Evolutionary conservation across 169 alveolate species (phyloP).

Genomic region (Eimeria praecox): DNA sequence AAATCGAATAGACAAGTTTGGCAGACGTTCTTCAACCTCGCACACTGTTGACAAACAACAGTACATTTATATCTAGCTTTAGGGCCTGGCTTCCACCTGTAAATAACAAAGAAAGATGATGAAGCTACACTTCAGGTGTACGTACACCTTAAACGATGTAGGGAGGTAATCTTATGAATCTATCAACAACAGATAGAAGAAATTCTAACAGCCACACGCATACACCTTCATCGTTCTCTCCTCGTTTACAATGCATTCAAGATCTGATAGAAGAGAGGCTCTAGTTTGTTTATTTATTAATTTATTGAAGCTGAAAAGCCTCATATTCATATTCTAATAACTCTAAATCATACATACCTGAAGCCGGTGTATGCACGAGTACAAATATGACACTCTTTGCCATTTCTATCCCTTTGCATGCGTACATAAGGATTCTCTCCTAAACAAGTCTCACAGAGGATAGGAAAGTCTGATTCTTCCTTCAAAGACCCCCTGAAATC

Average conservation of each 20-base stretch:
- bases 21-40: conserved; percentile 99
- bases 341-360: conserved; percentile 66
- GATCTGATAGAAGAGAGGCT: too few relatives aligned
- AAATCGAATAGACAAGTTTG: conserved; percentile 98
- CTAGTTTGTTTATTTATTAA: too few relatives aligned
- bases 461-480: conserved; percentile 98
- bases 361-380: conserved; percentile 98
- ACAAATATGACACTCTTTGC: conserved; percentile 98
- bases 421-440: conserved; percentile 99
- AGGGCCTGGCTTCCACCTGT: conserved; percentile 98
- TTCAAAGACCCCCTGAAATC: conserved; percentile 87
- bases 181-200: too few relatives aligned
- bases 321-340: too few relatives aligned
- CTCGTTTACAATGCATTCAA: too few relatives aligned
- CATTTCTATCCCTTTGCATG: conserved; percentile 97
- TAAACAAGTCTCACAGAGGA: conserved; percentile 98
- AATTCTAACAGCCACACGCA: too few relatives aligned
- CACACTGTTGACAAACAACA: conserved; percentile 98
- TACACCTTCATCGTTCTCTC: too few relatives aligned
- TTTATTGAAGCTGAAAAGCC: too few relatives aligned
- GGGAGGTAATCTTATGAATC: too few relatives aligned
- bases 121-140: neutral
- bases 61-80: conserved; percentile 97
- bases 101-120: neutral
- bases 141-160: neutral